Evolutionary conservation across 805 yeast genomes (phyloP).

Genomic region (Blastobotrys terrestris): DNA sequence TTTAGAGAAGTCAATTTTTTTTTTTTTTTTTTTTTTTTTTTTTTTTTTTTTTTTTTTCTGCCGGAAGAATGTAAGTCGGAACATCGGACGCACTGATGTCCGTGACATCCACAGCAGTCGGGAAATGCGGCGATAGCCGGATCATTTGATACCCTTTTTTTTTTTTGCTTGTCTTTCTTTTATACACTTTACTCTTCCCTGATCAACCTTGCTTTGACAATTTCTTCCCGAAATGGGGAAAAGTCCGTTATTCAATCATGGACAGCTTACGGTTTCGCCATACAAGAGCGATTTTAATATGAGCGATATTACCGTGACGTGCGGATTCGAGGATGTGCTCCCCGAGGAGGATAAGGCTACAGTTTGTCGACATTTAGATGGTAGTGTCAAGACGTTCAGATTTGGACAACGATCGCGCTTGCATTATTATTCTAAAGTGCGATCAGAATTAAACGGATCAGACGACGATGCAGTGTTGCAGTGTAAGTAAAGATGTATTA

Average conservation of each 20-base stretch:
- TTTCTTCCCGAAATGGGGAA: not conserved
- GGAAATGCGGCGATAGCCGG: not conserved
- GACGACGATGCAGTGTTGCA: conserved; percentile 2
- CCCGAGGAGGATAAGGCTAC: not conserved
- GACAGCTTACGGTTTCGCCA: not conserved
- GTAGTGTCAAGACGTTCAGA: not conserved
- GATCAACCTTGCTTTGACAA: not conserved
- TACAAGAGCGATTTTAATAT: not conserved
- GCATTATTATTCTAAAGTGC: not conserved
- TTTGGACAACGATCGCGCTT: not conserved
- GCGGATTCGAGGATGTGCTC: conserved; percentile 11
- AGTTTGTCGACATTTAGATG: not conserved
- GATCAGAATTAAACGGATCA: conserved; percentile 4
- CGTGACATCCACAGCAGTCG: not conserved
- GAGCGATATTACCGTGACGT: conserved; percentile 4
- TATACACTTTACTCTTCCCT: not conserved
- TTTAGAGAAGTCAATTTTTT: too few relatives aligned
- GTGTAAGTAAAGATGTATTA: too few relatives aligned
- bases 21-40: too few relatives aligned
- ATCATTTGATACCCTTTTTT: not conserved
- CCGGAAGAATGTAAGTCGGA: not conserved
- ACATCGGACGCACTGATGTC: not conserved
- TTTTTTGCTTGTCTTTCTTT: not conserved
- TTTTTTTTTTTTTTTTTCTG: too few relatives aligned
- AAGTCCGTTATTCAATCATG: not conserved